phyloP scores from a whole-genome alignment of 495 filamentous ascomycete species.

The Penicillium goetzii region DNA sequence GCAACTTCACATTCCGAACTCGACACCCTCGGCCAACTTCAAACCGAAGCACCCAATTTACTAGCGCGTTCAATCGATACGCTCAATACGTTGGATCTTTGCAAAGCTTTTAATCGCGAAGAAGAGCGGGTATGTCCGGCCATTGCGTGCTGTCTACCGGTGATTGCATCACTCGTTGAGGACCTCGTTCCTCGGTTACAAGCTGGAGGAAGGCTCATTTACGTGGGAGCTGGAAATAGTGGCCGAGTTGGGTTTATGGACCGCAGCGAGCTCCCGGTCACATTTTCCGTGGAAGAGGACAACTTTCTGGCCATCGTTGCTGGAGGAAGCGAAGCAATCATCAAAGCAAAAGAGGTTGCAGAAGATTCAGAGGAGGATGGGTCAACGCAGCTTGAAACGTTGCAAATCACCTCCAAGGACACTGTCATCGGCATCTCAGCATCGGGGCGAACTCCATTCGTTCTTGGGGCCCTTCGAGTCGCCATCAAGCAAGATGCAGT shows the following conservation, averaged over 20 bases:
- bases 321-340: constrained; percentile 42
- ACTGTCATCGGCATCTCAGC: constrained; percentile 44
- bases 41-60: constrained; percentile 41
- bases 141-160: constrained; percentile 34
- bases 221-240: constrained; percentile 46
- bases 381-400: constrained; percentile 25
- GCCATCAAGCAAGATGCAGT: constrained; percentile 33
- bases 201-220: constrained; percentile 40
- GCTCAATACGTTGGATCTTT: constrained; percentile 39
- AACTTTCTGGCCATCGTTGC: constrained; percentile 45
- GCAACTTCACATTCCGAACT: not conserved
- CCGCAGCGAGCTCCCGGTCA: constrained; percentile 42
- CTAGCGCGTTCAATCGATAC: constrained; percentile 35
- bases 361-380: constrained; percentile 36
- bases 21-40: constrained; percentile 29
- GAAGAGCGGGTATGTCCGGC: constrained; percentile 36
- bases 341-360: constrained; percentile 43
- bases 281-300: constrained; percentile 34
- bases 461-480: constrained; percentile 37
- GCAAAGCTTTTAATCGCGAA: constrained; percentile 38
- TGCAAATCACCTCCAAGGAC: constrained; percentile 36
- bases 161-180: constrained; percentile 40
- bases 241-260: constrained; percentile 46
- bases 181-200: constrained; percentile 35
- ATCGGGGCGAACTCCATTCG: constrained; percentile 46